Base-by-base conservation (phyloP, 2,329 filamentous ascomycete species). In the Purpureocillium lavendulum region DNA sequence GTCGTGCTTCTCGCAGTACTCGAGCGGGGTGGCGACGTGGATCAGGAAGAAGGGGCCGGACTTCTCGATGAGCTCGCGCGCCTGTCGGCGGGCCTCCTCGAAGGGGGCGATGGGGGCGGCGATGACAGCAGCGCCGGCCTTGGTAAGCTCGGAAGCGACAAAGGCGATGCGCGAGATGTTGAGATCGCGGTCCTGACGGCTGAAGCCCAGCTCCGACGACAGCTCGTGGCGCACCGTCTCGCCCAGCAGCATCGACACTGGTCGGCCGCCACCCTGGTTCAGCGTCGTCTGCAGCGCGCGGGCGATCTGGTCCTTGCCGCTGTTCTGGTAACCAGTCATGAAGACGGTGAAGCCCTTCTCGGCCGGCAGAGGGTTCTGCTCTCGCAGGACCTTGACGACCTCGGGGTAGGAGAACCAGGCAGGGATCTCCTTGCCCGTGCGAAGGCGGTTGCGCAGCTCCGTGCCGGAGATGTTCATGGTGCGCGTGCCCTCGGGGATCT, bases 371-470 rank as follows among this genome's bases (percentile, higher is more conserved):
- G 90, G 92, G 73, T 97, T 92, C 52, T 90, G 94, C 71, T 98
- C 89, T 56, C 92, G 83, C 46, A 98, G 83, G 36, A 97, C 92
- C 65, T 81, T 82, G 67, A 98, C 92, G 53, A 98, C 92, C 71
- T 98, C 92, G 46, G 92, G 90, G 74, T 98, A 98, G 26, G 92
- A 97, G 77, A 98, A 98, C 92, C 92, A 98, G 67, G 94, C 88
- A 52, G 92, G 92, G 54, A 98, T 98, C 53, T 94, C 87, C 55
- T 86, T 86, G 53, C 92, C 92, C 45, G 84, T 94, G 57, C 84
- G 82, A 48, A 98, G 82, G 55, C 92, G 86, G 58, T 84, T 79
- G 58, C 92, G 89, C 57, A 98, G 86, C 73, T 98, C 92, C 45
- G 84, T 88, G 45, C 83, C 83, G 30, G 82, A 88, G 63, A 90